A percentile compares a stretch with the other conserved stretches of the same genome.
phyloP scores from a whole-genome alignment of 2,329 filamentous ascomycete species.

The Botrytis galanthina region DNA sequence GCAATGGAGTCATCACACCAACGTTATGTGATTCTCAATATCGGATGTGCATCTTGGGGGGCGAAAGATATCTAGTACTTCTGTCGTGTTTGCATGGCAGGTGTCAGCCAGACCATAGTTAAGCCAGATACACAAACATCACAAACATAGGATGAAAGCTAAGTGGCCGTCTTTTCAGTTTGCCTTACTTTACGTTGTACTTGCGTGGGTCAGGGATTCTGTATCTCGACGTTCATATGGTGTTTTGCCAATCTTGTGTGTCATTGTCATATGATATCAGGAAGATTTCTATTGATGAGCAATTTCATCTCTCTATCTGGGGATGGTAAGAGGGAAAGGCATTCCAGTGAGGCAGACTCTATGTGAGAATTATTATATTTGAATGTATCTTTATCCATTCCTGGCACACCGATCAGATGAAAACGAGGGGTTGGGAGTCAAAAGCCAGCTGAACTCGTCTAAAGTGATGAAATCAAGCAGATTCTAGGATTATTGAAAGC shows the following conservation, averaged over 20 bases:
- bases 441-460: constrained; percentile 12
- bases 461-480: constrained; percentile 5
- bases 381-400: constrained; percentile 7
- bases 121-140: constrained; percentile 10
- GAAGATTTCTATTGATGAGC: background rate
- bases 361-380: background rate
- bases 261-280: constrained; percentile 17
- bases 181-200: constrained; percentile 15
- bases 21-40: constrained; percentile 17
- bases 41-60: constrained; percentile 16
- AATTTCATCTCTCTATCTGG: background rate
- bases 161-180: constrained; percentile 15
- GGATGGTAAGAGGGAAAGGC: constrained; percentile 10
- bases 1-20: constrained; percentile 18
- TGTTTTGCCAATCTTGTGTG: constrained; percentile 17
- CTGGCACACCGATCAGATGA: constrained; percentile 13
- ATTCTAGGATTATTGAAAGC: constrained; percentile 12
- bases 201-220: constrained; percentile 14
- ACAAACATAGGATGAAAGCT: constrained; percentile 9
- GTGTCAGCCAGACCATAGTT: constrained; percentile 10
- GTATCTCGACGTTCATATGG: background rate
- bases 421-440: constrained; percentile 9
- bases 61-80: constrained; percentile 2
- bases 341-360: constrained; percentile 15
- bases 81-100: constrained; percentile 18